Evolutionary conservation across 805 yeast species (phyloP).

Genomic region (Clavispora carvajalis): DNA sequence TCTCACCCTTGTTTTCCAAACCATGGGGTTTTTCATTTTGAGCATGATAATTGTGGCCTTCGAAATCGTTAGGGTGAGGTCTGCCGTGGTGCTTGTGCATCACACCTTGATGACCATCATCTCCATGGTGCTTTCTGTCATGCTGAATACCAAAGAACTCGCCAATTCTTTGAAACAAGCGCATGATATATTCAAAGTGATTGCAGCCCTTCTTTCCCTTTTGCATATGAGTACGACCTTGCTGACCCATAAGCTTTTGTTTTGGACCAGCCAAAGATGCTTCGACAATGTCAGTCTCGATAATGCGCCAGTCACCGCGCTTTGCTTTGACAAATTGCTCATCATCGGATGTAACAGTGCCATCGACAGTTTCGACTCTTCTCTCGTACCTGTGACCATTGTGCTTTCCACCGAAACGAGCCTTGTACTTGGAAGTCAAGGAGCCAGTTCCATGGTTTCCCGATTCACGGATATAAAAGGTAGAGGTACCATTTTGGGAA

Average conservation of each 20-base stretch:
- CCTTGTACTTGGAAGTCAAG: conserved; percentile 26
- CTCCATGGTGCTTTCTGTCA: not conserved
- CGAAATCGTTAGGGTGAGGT: not conserved
- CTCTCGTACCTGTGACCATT: conserved; percentile 21
- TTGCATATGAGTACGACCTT: too few species aligned
- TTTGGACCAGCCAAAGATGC: not conserved
- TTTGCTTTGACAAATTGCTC: conserved; percentile 1
- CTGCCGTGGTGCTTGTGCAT: not conserved
- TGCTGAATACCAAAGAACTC: not conserved
- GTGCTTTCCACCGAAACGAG: conserved; percentile 15
- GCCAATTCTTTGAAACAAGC: not conserved
- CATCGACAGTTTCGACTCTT: conserved; percentile 29
- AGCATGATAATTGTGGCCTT: not conserved
- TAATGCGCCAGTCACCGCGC: conserved; percentile 6
- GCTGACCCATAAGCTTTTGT: too few species aligned
- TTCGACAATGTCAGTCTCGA: conserved; percentile 7
- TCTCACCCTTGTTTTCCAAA: not conserved
- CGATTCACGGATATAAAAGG: conserved; percentile 34
- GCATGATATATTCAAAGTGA: not conserved
- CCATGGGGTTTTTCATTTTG: not conserved
- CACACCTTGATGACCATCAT: not conserved
- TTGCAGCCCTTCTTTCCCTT: conserved; percentile 5
- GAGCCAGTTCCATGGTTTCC: conserved; percentile 46
- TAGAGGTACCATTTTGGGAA: conserved; percentile 43
- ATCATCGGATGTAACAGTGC: conserved; percentile 19